phyloP scores from a whole-genome alignment of 2,329 filamentous ascomycete genomes.

The Aureobasidium sp. region DNA sequence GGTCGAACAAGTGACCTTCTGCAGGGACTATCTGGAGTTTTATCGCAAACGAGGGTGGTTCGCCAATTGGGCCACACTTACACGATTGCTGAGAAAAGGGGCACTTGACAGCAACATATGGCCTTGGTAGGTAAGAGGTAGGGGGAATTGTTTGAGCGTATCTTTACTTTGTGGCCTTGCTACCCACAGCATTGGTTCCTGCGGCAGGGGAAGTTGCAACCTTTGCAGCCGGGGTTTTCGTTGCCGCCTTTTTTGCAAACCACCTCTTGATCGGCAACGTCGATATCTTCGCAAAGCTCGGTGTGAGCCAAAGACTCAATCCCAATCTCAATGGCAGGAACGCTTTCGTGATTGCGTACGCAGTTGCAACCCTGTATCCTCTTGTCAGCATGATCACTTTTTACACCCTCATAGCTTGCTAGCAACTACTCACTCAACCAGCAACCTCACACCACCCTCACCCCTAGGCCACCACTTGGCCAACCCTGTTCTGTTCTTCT shows the following conservation, averaged over 20 bases:
- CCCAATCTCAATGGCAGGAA: slow-evolving; percentile 69
- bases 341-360: slow-evolving; percentile 84
- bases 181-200: not conserved
- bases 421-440: slow-evolving; percentile 39
- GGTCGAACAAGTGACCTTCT: not conserved
- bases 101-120: not conserved
- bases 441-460: slow-evolving; percentile 39
- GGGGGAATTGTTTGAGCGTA: not conserved
- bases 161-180: slow-evolving; percentile 1
- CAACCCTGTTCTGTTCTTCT: not conserved
- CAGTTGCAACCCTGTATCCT: slow-evolving; percentile 57
- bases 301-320: slow-evolving; percentile 77
- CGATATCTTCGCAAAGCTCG: slow-evolving; percentile 56
- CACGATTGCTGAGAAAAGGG: not conserved
- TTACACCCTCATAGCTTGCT: not conserved
- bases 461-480: slow-evolving; percentile 11
- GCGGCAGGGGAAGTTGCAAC: not conserved
- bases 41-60: not conserved
- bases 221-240: not conserved
- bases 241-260: not conserved
- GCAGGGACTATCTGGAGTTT: not conserved
- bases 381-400: not conserved
- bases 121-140: not conserved
- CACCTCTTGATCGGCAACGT: slow-evolving; percentile 11
- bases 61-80: not conserved